These are phyloP conservation scores for Globisporangium canariense DNA, from an alignment of 352 stramenopile genomes.

Conservation along the genomic window DNA sequence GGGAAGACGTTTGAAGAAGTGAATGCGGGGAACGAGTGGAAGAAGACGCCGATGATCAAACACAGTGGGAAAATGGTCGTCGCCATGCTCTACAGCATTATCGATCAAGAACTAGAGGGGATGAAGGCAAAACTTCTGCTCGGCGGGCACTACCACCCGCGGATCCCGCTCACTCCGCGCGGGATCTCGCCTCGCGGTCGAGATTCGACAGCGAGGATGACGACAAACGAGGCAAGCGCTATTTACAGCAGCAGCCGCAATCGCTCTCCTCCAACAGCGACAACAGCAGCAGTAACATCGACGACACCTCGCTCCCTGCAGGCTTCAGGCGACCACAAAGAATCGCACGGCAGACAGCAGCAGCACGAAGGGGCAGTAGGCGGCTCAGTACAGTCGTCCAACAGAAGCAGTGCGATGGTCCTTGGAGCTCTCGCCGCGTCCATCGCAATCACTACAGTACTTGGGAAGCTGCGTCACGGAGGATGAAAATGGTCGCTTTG, in stretches of 20 bases:
- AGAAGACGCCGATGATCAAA: slow-evolving; percentile 85
- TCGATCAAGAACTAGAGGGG: slow-evolving; percentile 74
- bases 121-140: slow-evolving; percentile 35
- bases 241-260: background rate
- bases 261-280: background rate
- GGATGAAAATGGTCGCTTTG: background rate
- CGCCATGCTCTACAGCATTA: slow-evolving; percentile 84
- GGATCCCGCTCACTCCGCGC: slow-evolving; percentile 17
- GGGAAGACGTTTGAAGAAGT: slow-evolving; percentile 79
- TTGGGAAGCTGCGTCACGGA: slow-evolving; percentile 4
- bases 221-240: background rate
- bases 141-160: slow-evolving; percentile 14
- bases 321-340: background rate
- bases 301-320: background rate
- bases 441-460: slow-evolving; percentile 13
- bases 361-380: background rate
- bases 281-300: background rate
- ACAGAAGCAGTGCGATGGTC: background rate
- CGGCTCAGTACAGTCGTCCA: background rate
- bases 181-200: background rate
- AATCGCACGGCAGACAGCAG: background rate
- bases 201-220: background rate
- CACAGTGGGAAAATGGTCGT: slow-evolving; percentile 74
- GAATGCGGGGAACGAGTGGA: slow-evolving; percentile 56
- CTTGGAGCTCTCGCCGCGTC: slow-evolving; percentile 10